Evolutionary conservation across 192 early-diverging fungal genomes (phyloP), one percentile per base, ranked within the genome.

Genomic region (Fimicolochytrium jonesii): DNA sequence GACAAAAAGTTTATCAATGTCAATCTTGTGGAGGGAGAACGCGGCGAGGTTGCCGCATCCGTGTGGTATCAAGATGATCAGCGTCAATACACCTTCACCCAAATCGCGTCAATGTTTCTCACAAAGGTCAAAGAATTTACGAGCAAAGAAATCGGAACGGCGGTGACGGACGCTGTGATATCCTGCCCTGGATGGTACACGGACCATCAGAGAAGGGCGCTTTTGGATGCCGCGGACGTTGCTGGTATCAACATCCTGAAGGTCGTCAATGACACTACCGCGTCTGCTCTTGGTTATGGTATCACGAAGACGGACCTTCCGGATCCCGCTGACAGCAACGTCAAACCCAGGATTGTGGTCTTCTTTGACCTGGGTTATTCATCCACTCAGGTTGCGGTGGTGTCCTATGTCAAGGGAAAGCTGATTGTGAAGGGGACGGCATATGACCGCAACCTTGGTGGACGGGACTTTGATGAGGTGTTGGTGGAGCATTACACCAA

Each of bases 301-400:
- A 96, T 98, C 75, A 98, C 95, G 72, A 95, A 94, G 82, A 85
- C 82, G 30, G 95, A 98, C 72, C 85, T 98, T 59, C 95, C 95
- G 57, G 93, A 97, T 80, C 67, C 67, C 33, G 52, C 61, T 26
- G 68, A 77, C 30, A 47, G 56, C 28, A 92, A 93, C 57, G 82
- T 77, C 70, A 86, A 87, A 69, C 85, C 93, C 59, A 86, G 88
- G 56, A 90, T 88, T 70, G 90, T 98, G 42, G 88, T 87, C 53
- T 90, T 98, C 74, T 89, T 93, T 37, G 93, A 98, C 78, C 77
- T 96, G 35, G 95, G 95, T 47, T 88, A 95, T 81, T 91, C 92
- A 42, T 78, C 83, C 49, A 88, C 84, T 80, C 85, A 85, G 55
- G 90, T 93, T 49, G 79, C 89, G 17, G 81, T 95, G 28, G 95